Conservation (phyloP, 2,329 filamentous ascomycete genomes). For the Aspergillus pseudoterreus region DNA sequence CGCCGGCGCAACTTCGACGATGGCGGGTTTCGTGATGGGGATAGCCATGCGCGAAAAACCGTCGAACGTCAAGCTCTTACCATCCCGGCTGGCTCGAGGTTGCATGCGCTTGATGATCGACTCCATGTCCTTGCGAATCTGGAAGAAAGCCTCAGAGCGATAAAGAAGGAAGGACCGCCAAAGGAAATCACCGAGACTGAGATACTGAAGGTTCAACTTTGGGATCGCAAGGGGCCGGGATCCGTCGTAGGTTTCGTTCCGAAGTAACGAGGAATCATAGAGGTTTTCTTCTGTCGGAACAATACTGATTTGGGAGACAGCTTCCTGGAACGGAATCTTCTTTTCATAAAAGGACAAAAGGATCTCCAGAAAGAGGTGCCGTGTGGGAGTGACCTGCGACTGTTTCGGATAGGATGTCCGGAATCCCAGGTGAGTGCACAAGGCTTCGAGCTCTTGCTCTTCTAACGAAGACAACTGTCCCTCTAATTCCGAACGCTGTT, state of each 20-base stretch:
- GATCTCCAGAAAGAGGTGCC: constrained; percentile 55
- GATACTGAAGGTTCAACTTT: constrained; percentile 91
- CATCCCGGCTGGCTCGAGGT: constrained; percentile 61
- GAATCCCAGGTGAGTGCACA: constrained; percentile 71
- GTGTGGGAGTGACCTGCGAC: constrained; percentile 61
- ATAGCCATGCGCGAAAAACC: constrained; percentile 92
- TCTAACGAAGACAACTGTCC: constrained; percentile 68
- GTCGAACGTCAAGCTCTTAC: constrained; percentile 66
- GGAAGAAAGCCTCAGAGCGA: constrained; percentile 87
- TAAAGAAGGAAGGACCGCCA: constrained; percentile 91
- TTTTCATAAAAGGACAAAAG: constrained; percentile 73
- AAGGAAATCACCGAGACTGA: constrained; percentile 93
- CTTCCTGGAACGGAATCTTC: constrained; percentile 77
- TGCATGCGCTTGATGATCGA: constrained; percentile 73
- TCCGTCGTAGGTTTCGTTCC: constrained; percentile 84
- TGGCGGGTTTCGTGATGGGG: constrained; percentile 77
- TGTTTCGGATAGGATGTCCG: constrained; percentile 77
- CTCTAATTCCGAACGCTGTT: constrained; percentile 73
- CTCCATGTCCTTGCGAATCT: constrained; percentile 87
- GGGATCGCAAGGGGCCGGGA: constrained; percentile 83
- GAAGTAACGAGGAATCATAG: constrained; percentile 73
- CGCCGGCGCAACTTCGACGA: constrained; percentile 79
- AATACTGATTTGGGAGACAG: constrained; percentile 64
- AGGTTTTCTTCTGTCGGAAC: constrained; percentile 79
- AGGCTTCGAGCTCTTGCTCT: constrained; percentile 67